Base-by-base conservation (phyloP, 306 rosid genomes). In the Cyamopsis tetragonoloba region DNA sequence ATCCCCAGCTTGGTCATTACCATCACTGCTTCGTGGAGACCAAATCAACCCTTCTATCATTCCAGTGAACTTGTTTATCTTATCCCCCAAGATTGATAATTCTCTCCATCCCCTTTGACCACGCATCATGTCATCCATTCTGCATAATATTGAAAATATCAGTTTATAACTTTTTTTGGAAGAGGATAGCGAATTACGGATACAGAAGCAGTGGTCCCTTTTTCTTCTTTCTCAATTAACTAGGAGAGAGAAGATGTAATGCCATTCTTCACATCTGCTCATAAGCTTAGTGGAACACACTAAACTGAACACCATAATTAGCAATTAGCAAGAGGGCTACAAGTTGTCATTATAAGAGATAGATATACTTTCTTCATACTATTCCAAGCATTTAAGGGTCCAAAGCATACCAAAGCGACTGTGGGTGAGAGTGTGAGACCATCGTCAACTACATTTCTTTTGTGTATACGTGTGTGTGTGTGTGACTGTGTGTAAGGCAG, bases 51-150 rank as follows among this genome's bases (percentile, higher is more conserved):
- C 97, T 83, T 93, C 96, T 74, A 93, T 86, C 97, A 90, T 93
- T 69, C 96, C 97, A 75, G 92, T 83, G 49, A 93, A 83, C 86
- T 91, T 93, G 83, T 86, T 90, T 34, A 90, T 59, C 82, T 88
- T 93, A 81, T 88, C 99, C 27, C 99, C 99, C 86, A 93, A 76
- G 75, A 83, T 56, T 61, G 99, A 88, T 53, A 93, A 81, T 80
- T 93, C 99, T 63, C 97, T 85, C 99, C 99, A 93, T 38, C 99
- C 99, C 86, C 91, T 88, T 82, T 93, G 99, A 65, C 97, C 99
- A 14, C 92, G 86, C 99, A 93, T 93, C 99, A 93, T 90, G 81
- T 93, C 97, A 70, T 93, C 99, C 99, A 93, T 93, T 83, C 99
- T 93, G 77, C 77, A 78, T 18, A 64, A 56, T 47, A 47, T 58